Conservation (phyloP, 805 yeast species). For the Saturnispora galanensis region DNA sequence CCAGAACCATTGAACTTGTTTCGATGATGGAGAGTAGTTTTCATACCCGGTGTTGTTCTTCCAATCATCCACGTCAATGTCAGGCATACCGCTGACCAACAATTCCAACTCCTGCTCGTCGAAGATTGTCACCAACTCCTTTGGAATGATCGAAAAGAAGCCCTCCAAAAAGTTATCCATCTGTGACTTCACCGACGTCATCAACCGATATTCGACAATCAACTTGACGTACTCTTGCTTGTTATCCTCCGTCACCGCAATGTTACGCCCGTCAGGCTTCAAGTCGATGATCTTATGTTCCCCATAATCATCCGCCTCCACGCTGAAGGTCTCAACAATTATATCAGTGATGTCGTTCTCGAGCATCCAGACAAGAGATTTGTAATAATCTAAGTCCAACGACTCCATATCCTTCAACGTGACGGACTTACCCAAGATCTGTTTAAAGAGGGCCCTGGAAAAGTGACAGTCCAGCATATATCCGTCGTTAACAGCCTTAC, state of each 20-base stretch:
- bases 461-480: constrained; percentile 89
- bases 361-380: constrained; percentile 89
- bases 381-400: constrained; percentile 83
- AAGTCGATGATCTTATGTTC: constrained; percentile 78
- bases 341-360: constrained; percentile 95
- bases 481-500: constrained; percentile 85
- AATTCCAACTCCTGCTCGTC: constrained; percentile 94
- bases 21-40: constrained; percentile 72
- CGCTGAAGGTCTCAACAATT: constrained; percentile 87
- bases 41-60: constrained; percentile 71
- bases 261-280: constrained; percentile 69
- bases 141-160: constrained; percentile 82
- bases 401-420: constrained; percentile 91
- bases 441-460: constrained; percentile 88
- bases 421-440: constrained; percentile 68
- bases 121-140: constrained; percentile 73
- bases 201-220: constrained; percentile 80
- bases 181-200: constrained; percentile 77
- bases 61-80: constrained; percentile 95
- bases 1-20: constrained; percentile 96
- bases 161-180: constrained; percentile 79
- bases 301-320: constrained; percentile 90
- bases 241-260: constrained; percentile 83
- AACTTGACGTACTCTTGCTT: constrained; percentile 79
- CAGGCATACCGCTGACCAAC: constrained; percentile 89